Conservation (phyloP, 768 basidiomycete genomes). For the Boletus patriciae region DNA sequence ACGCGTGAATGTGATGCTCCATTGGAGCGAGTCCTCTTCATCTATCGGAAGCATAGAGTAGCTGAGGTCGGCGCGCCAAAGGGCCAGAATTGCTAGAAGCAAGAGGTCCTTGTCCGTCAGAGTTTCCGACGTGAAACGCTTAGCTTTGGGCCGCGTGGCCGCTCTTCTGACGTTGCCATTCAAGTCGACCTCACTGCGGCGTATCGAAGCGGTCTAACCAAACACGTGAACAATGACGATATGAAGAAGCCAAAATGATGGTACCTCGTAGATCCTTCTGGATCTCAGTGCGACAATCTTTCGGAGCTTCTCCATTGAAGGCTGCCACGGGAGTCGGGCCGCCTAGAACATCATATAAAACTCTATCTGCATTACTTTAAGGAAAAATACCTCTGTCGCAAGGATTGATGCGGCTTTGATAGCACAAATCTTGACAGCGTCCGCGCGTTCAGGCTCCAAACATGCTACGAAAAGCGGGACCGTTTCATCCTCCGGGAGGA, state of each 20-base stretch:
- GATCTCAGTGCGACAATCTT: constrained; percentile 47
- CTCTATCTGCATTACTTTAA: background rate
- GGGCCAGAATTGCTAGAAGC: constrained; percentile 62
- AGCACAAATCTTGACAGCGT: constrained; percentile 76
- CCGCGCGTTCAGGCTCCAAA: constrained; percentile 73
- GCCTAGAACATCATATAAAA: constrained; percentile 40
- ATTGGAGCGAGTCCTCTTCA: constrained; percentile 42
- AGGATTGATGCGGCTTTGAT: constrained; percentile 72
- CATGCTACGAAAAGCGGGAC: constrained; percentile 61
- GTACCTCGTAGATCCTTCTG: constrained; percentile 57
- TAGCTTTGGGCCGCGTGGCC: constrained; percentile 59
- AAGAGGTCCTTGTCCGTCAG: constrained; percentile 70
- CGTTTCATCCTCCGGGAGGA: constrained; percentile 62
- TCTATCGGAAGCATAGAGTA: constrained; percentile 54
- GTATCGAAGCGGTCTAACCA: constrained; percentile 47
- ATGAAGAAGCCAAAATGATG: constrained; percentile 12
- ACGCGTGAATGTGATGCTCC: constrained; percentile 48
- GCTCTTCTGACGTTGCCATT: constrained; percentile 54
- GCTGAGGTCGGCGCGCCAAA: constrained; percentile 59
- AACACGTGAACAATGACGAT: constrained; percentile 10
- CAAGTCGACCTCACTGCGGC: constrained; percentile 62
- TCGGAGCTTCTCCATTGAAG: constrained; percentile 49
- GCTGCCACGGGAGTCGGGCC: constrained; percentile 55
- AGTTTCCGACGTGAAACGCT: constrained; percentile 55
- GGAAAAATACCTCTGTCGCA: constrained; percentile 55